Evolutionary conservation across 2,329 filamentous ascomycete species (phyloP).

Genomic region (Fusarium lateritium): DNA sequence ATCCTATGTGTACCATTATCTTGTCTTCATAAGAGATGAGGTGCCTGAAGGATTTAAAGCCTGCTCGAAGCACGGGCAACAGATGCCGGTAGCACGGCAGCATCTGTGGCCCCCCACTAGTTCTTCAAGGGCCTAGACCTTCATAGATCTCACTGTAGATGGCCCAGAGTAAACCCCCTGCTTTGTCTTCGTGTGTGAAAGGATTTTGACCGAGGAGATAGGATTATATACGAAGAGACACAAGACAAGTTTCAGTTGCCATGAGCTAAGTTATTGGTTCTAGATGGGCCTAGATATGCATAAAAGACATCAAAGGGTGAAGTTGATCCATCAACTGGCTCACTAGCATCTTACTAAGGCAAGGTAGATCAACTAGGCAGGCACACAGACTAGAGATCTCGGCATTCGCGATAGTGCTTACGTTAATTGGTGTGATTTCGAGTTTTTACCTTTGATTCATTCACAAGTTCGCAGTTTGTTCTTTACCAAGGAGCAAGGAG

Average conservation of each 20-base stretch:
- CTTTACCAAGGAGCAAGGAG: constrained; percentile 11
- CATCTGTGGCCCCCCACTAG: not conserved
- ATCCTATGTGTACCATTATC: too few relatives aligned
- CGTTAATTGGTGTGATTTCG: constrained; percentile 15
- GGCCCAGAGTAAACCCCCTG: not conserved
- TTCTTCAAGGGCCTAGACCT: constrained; percentile 2
- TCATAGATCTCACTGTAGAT: not conserved
- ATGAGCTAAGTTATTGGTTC: too few relatives aligned
- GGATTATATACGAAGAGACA: not conserved
- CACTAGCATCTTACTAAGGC: too few relatives aligned
- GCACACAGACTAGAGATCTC: not conserved
- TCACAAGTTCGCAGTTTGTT: not conserved
- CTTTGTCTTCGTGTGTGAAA: not conserved
- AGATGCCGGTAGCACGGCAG: constrained; percentile 19
- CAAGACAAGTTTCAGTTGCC: too few relatives aligned
- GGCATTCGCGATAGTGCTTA: constrained; percentile 28
- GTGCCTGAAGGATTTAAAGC: not conserved
- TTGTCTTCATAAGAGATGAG: too few relatives aligned
- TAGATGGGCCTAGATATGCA: too few relatives aligned
- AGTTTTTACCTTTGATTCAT: constrained; percentile 29
- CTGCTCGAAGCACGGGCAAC: constrained; percentile 8
- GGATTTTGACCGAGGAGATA: not conserved
- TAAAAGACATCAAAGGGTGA: too few relatives aligned
- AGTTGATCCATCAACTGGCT: too few relatives aligned
- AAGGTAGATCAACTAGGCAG: too few relatives aligned